Evolutionary conservation across 2,329 filamentous ascomycete species (phyloP).

Genomic region (Nothophaeocryptopus gaeumannii): DNA sequence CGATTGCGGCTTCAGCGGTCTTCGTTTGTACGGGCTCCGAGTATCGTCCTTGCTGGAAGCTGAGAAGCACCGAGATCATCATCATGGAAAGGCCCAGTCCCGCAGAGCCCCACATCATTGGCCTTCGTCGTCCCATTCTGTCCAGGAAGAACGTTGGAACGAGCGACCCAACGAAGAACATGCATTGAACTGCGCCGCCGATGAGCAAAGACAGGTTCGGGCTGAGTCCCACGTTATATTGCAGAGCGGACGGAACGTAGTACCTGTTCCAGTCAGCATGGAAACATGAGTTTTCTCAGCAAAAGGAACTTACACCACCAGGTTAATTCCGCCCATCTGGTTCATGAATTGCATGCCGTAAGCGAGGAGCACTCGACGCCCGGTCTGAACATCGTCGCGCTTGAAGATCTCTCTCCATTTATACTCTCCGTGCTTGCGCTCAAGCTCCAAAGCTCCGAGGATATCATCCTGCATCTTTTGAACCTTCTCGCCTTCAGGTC

Average conservation of each 20-base stretch:
- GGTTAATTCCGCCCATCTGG: slow-evolving; percentile 36
- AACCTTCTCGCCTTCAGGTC: slow-evolving; percentile 29
- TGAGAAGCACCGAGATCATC: slow-evolving; percentile 41
- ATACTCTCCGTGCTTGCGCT: slow-evolving; percentile 40
- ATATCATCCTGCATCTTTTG: slow-evolving; percentile 35
- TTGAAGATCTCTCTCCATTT: slow-evolving; percentile 41
- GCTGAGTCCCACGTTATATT: slow-evolving; percentile 47
- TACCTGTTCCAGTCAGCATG: slow-evolving; percentile 28
- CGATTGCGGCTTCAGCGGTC: slow-evolving; percentile 47
- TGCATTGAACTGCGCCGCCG: slow-evolving; percentile 44
- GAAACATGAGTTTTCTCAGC: not conserved
- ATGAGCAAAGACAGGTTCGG: slow-evolving; percentile 47
- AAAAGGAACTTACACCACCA: slow-evolving; percentile 34
- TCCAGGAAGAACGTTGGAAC: slow-evolving; percentile 49
- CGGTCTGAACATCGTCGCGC: slow-evolving; percentile 41
- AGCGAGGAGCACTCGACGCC: slow-evolving; percentile 37
- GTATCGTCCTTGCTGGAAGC: slow-evolving; percentile 38
- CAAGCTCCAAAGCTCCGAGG: slow-evolving; percentile 37
- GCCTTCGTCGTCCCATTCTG: slow-evolving; percentile 36
- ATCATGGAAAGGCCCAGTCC: slow-evolving; percentile 41
- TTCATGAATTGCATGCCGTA: slow-evolving; percentile 32
- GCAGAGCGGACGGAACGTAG: slow-evolving; percentile 45
- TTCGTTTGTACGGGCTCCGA: slow-evolving; percentile 31
- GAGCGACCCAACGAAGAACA: slow-evolving; percentile 44
- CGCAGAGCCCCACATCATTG: slow-evolving; percentile 37